Evolutionary conservation across 176 grass and related monocot species (phyloP), one percentile per base, ranked within the genome.

Genomic region (Typha latifolia): DNA sequence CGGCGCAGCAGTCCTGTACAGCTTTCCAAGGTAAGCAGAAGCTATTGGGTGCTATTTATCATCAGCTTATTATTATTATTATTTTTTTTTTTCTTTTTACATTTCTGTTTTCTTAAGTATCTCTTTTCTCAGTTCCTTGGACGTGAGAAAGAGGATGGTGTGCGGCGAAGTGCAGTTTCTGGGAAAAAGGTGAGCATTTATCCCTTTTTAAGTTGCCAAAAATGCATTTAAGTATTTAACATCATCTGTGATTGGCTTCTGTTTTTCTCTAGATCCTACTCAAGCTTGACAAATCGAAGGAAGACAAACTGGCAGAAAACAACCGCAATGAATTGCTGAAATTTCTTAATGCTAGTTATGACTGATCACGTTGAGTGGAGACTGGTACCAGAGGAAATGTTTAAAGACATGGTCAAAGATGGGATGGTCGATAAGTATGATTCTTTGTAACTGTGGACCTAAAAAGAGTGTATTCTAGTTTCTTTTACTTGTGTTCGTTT

Each of bases 341-440:
- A 72, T 96, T 96, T 69, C 79, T 96, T 32, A 96, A 96, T 84
- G 87, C 91, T 52, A 91, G 91, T 65, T 96, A 88, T 19, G 91
- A 96, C 76, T 96, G 22, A 85, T 21, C 53, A 19, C 18, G 5
- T 21, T 16, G 15, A 19, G 18, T n/a, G n/a, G 3, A 2, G 11
- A 7, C 13, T 4, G 53, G 16, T 59, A 20, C 16, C 16, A 59
- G 53, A 59, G 6, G 12, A 59, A 59, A 9, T 59, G 3, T 19
- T 19, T 19, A 21, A 59, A 21, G 20, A 59, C 9, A 7, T 43
- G n/a, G 7, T 59, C 20, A 16, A 6, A 22, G 20, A 16, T n/a
- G 53, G 5, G 20, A 16, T n/a, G 53, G 5, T 21, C 10, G n/a
- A 21, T 9, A 21, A 16, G 20, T 59, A 59, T 59, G 53, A 59